A percentile compares a stretch with the other conserved stretches of the same genome.
phyloP scores from a whole-genome alignment of 352 stramenopile genomes.

The Globisporangium canariense region DNA sequence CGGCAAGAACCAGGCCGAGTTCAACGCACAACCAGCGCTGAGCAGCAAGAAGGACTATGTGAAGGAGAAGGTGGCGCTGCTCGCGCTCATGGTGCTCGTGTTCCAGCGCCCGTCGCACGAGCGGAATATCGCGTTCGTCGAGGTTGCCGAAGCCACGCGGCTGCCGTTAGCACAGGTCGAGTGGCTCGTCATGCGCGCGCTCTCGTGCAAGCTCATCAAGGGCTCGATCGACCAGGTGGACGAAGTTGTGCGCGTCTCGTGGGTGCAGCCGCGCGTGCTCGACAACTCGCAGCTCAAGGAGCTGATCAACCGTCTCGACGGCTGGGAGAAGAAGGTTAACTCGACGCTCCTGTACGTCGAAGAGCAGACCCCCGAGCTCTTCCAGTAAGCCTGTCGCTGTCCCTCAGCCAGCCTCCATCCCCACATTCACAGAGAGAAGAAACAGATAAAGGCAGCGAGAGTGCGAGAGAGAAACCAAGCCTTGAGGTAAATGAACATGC shows the following conservation, averaged over 20 bases:
- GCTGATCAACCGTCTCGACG: constrained; percentile 63
- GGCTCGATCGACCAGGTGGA: constrained; percentile 92
- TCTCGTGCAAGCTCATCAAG: constrained; percentile 96
- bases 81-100: constrained; percentile 96
- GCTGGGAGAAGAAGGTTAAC: constrained; percentile 83
- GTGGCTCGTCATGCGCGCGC: constrained; percentile 97
- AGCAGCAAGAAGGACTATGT: constrained; percentile 93
- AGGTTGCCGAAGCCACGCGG: constrained; percentile 90
- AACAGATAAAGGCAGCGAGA: neutral
- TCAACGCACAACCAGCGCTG: constrained; percentile 91
- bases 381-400: constrained; percentile 47
- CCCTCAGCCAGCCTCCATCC: neutral
- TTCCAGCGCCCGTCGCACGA: constrained; percentile 95
- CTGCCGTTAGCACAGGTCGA: constrained; percentile 93
- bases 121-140: constrained; percentile 90
- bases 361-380: constrained; percentile 84
- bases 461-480: neutral
- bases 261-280: constrained; percentile 89
- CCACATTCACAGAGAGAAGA: neutral
- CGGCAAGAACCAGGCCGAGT: constrained; percentile 65
- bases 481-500: neutral
- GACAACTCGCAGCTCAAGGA: constrained; percentile 78
- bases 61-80: constrained; percentile 97
- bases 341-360: constrained; percentile 83
- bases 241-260: constrained; percentile 92